A percentile compares a stretch with the other conserved stretches of the same genome.
Evolutionary conservation across 352 stramenopile species (phyloP).

Genomic region (Hyaloperonospora brassicae): DNA sequence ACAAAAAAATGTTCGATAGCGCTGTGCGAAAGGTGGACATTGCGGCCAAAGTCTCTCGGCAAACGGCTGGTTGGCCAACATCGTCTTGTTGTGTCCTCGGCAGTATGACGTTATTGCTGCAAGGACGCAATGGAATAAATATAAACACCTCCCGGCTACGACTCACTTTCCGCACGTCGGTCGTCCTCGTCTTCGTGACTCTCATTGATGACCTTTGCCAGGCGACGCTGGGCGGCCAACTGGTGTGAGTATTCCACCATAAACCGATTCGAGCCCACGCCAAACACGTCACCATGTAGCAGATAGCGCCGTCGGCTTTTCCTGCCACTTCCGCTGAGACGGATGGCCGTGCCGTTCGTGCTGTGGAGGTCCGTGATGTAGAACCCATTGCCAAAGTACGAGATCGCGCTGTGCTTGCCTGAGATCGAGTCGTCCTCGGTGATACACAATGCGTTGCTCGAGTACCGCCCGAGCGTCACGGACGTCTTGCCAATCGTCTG

Average conservation of each 20-base stretch:
- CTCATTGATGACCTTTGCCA: conserved; percentile 19
- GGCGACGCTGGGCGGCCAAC: conserved; percentile 27
- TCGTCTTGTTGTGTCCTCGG: too few relatives aligned
- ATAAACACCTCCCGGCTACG: too few relatives aligned
- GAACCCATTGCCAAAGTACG: conserved; percentile 67
- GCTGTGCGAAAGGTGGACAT: too few relatives aligned
- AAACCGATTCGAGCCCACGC: conserved; percentile 77
- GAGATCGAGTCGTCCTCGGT: conserved; percentile 79
- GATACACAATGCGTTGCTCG: conserved; percentile 76
- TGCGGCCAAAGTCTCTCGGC: too few relatives aligned
- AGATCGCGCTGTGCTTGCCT: conserved; percentile 59
- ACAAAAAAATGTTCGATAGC: too few relatives aligned
- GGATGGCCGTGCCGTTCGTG: conserved; percentile 75
- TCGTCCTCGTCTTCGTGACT: conserved; percentile 18
- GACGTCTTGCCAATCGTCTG: conserved; percentile 72
- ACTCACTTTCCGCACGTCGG: too few relatives aligned
- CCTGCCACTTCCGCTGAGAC: conserved; percentile 53
- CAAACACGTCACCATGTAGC: conserved; percentile 74
- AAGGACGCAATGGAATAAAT: too few relatives aligned
- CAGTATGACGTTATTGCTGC: too few relatives aligned
- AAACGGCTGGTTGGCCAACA: too few relatives aligned
- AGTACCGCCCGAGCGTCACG: conserved; percentile 65
- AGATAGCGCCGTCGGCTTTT: conserved; percentile 55
- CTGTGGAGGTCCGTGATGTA: conserved; percentile 80
- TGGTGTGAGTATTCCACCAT: conserved; percentile 76